Evolutionary conservation across 768 basidiomycete species (phyloP).

Genomic region (Tricholoma bakamatsutake): DNA sequence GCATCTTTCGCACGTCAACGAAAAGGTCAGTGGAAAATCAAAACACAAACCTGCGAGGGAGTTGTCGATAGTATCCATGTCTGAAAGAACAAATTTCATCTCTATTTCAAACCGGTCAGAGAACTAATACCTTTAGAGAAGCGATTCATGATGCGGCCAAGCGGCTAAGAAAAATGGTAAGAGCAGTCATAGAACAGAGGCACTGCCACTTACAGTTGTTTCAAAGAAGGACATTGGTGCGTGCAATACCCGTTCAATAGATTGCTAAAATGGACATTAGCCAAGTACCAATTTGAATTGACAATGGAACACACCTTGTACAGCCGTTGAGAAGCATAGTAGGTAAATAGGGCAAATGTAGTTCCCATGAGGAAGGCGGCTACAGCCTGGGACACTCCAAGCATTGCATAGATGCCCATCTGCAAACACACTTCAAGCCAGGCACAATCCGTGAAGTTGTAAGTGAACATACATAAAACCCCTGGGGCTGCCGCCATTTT

Average conservation of each 20-base stretch:
- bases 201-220: slow-evolving; percentile 49
- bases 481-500: slow-evolving; percentile 51
- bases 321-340: slow-evolving; percentile 66
- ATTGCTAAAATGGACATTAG: slow-evolving; percentile 31
- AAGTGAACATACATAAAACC: slow-evolving; percentile 61
- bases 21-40: not conserved
- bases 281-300: not conserved
- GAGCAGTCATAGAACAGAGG: not conserved
- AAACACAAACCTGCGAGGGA: slow-evolving; percentile 44
- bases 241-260: slow-evolving; percentile 67
- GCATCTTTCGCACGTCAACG: slow-evolving; percentile 38
- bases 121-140: slow-evolving; percentile 63
- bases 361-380: slow-evolving; percentile 64
- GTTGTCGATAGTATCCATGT: slow-evolving; percentile 81
- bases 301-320: slow-evolving; percentile 39
- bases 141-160: slow-evolving; percentile 86
- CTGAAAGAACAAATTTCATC: slow-evolving; percentile 22
- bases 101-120: not conserved
- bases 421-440: slow-evolving; percentile 21
- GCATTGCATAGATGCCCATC: slow-evolving; percentile 78
- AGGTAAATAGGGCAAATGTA: slow-evolving; percentile 61
- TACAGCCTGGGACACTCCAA: slow-evolving; percentile 68
- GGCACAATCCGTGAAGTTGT: not conserved
- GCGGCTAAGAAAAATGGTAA: slow-evolving; percentile 37
- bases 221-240: slow-evolving; percentile 92